These are phyloP conservation scores for Penicillium angulare DNA, from an alignment of 495 filamentous ascomycete species.

Conservation along the genomic window DNA sequence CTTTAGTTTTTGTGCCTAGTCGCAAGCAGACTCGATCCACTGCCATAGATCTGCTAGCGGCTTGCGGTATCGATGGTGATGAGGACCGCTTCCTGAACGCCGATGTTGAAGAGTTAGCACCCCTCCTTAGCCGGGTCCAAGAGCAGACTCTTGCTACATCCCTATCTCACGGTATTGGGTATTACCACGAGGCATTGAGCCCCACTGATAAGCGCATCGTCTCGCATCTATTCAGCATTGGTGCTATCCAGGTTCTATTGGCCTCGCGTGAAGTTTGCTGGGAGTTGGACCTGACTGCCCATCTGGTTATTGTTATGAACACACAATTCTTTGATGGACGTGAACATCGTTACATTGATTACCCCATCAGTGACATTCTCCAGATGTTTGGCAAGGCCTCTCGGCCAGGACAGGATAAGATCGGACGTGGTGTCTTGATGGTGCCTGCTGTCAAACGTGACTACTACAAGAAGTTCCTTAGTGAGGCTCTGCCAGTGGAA, in stretches of 20 bases:
- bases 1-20: constrained; percentile 86
- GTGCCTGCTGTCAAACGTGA: constrained; percentile 89
- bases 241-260: constrained; percentile 89
- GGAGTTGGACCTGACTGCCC: constrained; percentile 86
- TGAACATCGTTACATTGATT: constrained; percentile 97
- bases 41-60: constrained; percentile 81
- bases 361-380: constrained; percentile 93
- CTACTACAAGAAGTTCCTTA: constrained; percentile 98
- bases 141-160: constrained; percentile 87
- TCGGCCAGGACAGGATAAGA: constrained; percentile 73
- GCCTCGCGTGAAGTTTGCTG: constrained; percentile 95
- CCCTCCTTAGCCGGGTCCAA: constrained; percentile 75
- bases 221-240: constrained; percentile 82
- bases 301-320: constrained; percentile 93
- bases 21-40: constrained; percentile 89
- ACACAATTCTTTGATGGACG: constrained; percentile 98
- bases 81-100: constrained; percentile 92
- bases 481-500: constrained; percentile 93
- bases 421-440: constrained; percentile 89
- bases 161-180: constrained; percentile 93
- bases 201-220: constrained; percentile 90
- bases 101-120: constrained; percentile 73
- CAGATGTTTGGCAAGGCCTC: constrained; percentile 98
- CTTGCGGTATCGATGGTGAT: constrained; percentile 82
- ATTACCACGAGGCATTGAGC: constrained; percentile 92